These are phyloP conservation scores for Clarireedia hainanense DNA, from an alignment of 2,329 filamentous ascomycete species.

Conservation along the genomic window DNA sequence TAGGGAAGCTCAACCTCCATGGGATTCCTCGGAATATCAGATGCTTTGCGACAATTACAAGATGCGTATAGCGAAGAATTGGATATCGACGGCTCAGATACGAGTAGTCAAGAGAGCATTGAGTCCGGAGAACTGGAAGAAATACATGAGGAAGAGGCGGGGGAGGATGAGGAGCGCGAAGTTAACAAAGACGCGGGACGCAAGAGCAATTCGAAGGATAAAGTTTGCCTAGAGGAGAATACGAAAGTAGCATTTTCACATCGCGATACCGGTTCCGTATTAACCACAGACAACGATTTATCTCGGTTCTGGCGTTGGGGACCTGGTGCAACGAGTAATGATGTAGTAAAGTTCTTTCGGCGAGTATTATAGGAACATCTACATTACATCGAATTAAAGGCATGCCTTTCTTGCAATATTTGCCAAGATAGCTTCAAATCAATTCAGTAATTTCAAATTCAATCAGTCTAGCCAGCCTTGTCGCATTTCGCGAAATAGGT, in stretches of 20 bases:
- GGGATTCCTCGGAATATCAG: slow-evolving; percentile 15
- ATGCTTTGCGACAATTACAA: slow-evolving; percentile 17
- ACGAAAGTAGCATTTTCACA: slow-evolving; percentile 12
- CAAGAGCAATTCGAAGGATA: slow-evolving; percentile 10
- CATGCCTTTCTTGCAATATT: too few relatives aligned
- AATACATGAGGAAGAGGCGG: slow-evolving; percentile 4
- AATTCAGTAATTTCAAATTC: too few relatives aligned
- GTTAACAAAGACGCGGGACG: neutral
- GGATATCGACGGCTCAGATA: neutral
- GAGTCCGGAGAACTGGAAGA: too few relatives aligned
- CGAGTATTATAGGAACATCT: slow-evolving; percentile 11
- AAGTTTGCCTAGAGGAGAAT: slow-evolving; percentile 13
- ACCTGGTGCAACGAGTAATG: slow-evolving; percentile 16
- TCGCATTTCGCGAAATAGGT: too few relatives aligned
- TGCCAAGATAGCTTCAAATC: too few relatives aligned
- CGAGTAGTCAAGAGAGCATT: too few relatives aligned
- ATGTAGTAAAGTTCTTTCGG: slow-evolving; percentile 21
- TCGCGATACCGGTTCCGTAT: slow-evolving; percentile 10
- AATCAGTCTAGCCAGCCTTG: too few relatives aligned
- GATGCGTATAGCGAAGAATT: slow-evolving; percentile 19
- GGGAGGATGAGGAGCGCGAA: slow-evolving; percentile 14
- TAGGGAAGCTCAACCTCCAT: slow-evolving; percentile 15
- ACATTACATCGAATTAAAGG: too few relatives aligned
- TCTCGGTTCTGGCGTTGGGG: slow-evolving; percentile 13
- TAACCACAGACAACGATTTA: neutral